These are phyloP conservation scores for Ogataea methylovora DNA, from an alignment of 805 yeast genomes.

Conservation along the genomic window DNA sequence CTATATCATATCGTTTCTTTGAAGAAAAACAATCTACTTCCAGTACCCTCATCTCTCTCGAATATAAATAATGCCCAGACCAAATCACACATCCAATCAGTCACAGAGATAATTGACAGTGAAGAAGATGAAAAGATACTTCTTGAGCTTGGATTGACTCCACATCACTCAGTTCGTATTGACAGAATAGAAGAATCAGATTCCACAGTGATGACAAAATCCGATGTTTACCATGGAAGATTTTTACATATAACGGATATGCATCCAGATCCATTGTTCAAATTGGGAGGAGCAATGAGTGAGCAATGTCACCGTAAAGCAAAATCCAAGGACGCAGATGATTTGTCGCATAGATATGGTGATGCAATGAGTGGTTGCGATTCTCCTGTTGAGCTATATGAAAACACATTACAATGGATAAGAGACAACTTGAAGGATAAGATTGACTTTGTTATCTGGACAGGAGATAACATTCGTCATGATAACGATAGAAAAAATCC, in stretches of 20 bases:
- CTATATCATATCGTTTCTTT: too few species aligned
- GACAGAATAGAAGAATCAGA: slow-evolving; percentile 12
- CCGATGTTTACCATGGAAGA: slow-evolving; percentile 51
- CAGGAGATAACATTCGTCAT: slow-evolving; percentile 84
- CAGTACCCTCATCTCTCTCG: too few species aligned
- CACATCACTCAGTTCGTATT: slow-evolving; percentile 28
- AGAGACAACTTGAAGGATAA: slow-evolving; percentile 57
- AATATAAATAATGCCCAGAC: too few species aligned
- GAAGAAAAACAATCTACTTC: too few species aligned
- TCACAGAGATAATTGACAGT: too few species aligned
- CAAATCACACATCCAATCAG: too few species aligned
- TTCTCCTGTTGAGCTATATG: slow-evolving; percentile 54
- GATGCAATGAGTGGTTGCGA: slow-evolving; percentile 77
- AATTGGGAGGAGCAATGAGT: slow-evolving; percentile 40
- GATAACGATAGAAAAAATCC: slow-evolving; percentile 73
- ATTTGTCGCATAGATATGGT: slow-evolving; percentile 60
- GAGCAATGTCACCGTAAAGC: slow-evolving; percentile 46
- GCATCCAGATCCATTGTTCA: slow-evolving; percentile 73
- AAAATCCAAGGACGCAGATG: slow-evolving; percentile 18
- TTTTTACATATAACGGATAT: slow-evolving; percentile 83
- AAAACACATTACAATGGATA: slow-evolving; percentile 63
- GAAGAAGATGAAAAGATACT: slow-evolving; percentile 23
- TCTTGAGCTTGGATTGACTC: slow-evolving; percentile 31
- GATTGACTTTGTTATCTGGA: slow-evolving; percentile 83
- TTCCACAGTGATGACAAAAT: slow-evolving; percentile 1